Evolutionary conservation across 208 protist genomes (phyloP), one percentile per base, ranked within the genome.

Genomic region (Phytomonas francai): DNA sequence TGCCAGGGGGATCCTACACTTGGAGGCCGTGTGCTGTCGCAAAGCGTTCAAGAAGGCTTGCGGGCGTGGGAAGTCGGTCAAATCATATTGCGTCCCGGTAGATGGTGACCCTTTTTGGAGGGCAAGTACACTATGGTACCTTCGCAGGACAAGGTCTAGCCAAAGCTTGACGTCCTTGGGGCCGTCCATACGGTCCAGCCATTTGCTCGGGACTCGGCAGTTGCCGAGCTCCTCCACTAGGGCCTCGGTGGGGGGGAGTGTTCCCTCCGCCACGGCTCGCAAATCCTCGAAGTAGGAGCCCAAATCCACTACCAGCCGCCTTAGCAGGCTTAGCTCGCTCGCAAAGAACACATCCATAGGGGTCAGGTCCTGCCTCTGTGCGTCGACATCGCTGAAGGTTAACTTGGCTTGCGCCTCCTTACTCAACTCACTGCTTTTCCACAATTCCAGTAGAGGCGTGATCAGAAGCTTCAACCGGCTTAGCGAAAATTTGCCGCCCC

Each of bases 31-130:
- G 82, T 97, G 79, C 83, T 98, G 93, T 3, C 95, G 91, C 34
- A 98, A 76, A 5, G 97, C 95, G 73, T 98, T 98, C 65, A 99
- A 86, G 76, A 98, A 98, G 56, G 94, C 95, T 45, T 88, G 69
- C 9, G 97, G 97, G 2, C 91, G 88, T 69, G 98, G 90, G 63
- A 98, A 76, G 64, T 91, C 73, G 28, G 77, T 72, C 14, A 98
- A 74, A 67, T 94, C 78, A 68, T 98, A 85, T 16, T 59, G 68
- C 16, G 34, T 70, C 81, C 9, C 88, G 62, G 42, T 80, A 80
- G 66, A 86, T 65, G 42, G 73, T 39, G 27, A 62, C 54, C 78
- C 76, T 87, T 63, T 72, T 32, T 32, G 60, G 32, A 0, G 77
- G 59, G 27, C 54, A 36, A n/a, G 70, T 33, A 88, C 79, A 6